Percentiles rank a stretch among this genome's conserved stretches.
phyloP scores from a whole-genome alignment of 1,284 basidiomycete species.

The Inonotus obliquus region DNA sequence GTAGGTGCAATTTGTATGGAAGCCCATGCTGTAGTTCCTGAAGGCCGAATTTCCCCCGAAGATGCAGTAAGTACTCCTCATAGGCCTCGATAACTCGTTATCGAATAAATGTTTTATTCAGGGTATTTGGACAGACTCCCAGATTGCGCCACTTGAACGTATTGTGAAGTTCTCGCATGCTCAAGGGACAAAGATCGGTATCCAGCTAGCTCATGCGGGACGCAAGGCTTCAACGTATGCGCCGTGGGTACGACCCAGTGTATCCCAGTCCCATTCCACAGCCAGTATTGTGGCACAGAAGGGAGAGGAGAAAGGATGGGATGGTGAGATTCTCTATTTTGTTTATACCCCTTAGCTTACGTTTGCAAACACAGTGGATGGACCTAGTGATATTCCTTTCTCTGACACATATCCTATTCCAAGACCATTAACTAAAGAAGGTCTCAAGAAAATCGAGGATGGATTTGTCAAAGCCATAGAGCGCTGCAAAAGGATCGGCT shows the following conservation, averaged over 20 bases:
- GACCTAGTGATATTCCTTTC: constrained; percentile 52
- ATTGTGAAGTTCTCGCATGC: constrained; percentile 66
- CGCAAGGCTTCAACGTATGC: constrained; percentile 64
- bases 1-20: constrained; percentile 64
- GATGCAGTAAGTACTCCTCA: constrained; percentile 37
- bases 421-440: constrained; percentile 45
- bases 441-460: constrained; percentile 58
- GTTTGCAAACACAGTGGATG: constrained; percentile 24
- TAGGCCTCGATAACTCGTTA: not conserved
- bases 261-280: constrained; percentile 24
- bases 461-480: constrained; percentile 63
- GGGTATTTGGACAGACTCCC: constrained; percentile 72
- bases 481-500: constrained; percentile 59
- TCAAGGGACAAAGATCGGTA: constrained; percentile 58
- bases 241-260: constrained; percentile 47
- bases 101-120: constrained; percentile 19
- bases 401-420: constrained; percentile 45
- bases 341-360: not conserved
- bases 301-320: constrained; percentile 55
- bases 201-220: constrained; percentile 78
- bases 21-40: constrained; percentile 68
- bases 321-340: constrained; percentile 28
- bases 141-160: constrained; percentile 58
- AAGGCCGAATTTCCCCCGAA: constrained; percentile 73
- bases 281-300: constrained; percentile 31